Percentiles rank a stretch among this genome's conserved stretches.
These are phyloP conservation scores for Serendipita vermifera DNA, from an alignment of 768 basidiomycete genomes.

Conservation along the genomic window DNA sequence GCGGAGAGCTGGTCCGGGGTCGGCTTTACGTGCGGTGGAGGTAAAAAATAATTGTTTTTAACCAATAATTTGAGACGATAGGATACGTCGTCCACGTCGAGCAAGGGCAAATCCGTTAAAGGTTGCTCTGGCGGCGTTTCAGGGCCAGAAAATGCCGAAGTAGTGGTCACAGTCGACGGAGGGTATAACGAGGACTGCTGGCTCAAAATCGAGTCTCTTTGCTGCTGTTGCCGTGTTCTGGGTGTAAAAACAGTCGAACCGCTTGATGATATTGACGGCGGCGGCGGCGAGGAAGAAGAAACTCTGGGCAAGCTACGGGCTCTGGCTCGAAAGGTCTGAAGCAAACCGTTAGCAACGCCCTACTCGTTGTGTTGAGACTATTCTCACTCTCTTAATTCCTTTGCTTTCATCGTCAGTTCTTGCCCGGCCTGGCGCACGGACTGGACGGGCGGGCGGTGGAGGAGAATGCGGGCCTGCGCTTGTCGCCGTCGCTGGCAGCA, in stretches of 20 bases:
- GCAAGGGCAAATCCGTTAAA: slow-evolving; percentile 18
- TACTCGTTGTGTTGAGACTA: too few relatives aligned
- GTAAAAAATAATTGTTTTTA: slow-evolving; percentile 79
- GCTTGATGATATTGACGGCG: slow-evolving; percentile 1
- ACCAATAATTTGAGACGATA: slow-evolving; percentile 74
- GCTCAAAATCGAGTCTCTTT: slow-evolving; percentile 37
- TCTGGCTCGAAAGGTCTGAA: too few relatives aligned
- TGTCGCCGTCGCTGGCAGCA: too few relatives aligned
- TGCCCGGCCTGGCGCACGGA: slow-evolving; percentile 1
- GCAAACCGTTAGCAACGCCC: too few relatives aligned
- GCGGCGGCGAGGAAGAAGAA: slow-evolving; percentile 13
- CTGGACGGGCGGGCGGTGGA: neutral
- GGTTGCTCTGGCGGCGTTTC: slow-evolving; percentile 40
- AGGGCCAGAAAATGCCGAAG: slow-evolving; percentile 47
- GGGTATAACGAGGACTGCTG: slow-evolving; percentile 68
- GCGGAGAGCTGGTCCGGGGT: slow-evolving; percentile 11
- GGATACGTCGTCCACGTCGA: slow-evolving; percentile 62
- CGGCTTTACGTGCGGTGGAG: slow-evolving; percentile 77
- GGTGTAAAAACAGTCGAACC: neutral
- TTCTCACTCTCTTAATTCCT: too few relatives aligned
- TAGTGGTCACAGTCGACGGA: slow-evolving; percentile 32
- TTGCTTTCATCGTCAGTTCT: slow-evolving; percentile 3
- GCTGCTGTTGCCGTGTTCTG: slow-evolving; percentile 4
- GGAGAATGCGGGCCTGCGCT: neutral
- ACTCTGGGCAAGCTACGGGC: slow-evolving; percentile 6